Evolutionary conservation across 2,329 filamentous ascomycete species (phyloP).

Genomic region (Penicillium oxalicum): DNA sequence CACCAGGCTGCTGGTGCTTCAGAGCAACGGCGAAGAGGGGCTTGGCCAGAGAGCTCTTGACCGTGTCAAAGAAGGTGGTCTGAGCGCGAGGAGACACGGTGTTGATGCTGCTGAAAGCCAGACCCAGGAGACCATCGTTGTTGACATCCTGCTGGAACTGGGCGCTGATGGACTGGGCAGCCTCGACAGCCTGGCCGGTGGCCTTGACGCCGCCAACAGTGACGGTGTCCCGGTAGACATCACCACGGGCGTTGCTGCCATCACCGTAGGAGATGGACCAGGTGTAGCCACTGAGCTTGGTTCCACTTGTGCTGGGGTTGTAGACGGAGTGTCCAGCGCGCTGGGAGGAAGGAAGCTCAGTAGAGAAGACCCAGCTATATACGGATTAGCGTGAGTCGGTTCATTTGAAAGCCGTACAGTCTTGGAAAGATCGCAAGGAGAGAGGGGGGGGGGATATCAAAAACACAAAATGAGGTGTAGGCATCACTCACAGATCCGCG

Average conservation of each 20-base stretch:
- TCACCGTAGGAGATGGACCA: slow-evolving; percentile 9
- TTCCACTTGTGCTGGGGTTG: slow-evolving; percentile 6
- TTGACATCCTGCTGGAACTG: slow-evolving; percentile 5
- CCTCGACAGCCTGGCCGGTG: slow-evolving; percentile 6
- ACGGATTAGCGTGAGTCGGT: neutral
- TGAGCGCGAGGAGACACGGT: slow-evolving; percentile 27
- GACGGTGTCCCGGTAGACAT: slow-evolving; percentile 7
- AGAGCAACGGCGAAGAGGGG: slow-evolving; percentile 51
- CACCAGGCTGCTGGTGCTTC: slow-evolving; percentile 46
- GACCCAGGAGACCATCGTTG: slow-evolving; percentile 9
- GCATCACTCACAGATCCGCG: slow-evolving; percentile 8
- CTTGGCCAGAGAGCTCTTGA: slow-evolving; percentile 44
- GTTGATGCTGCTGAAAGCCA: slow-evolving; percentile 11
- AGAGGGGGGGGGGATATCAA: too few relatives aligned
- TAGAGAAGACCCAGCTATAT: slow-evolving; percentile 9
- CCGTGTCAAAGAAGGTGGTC: slow-evolving; percentile 55
- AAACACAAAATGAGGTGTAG: too few relatives aligned
- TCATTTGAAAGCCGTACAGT: too few relatives aligned
- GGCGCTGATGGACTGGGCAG: slow-evolving; percentile 6
- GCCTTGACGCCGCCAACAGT: slow-evolving; percentile 7
- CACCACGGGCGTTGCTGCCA: slow-evolving; percentile 8
- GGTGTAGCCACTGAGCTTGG: neutral
- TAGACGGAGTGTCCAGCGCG: slow-evolving; percentile 17
- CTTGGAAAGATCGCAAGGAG: too few relatives aligned
- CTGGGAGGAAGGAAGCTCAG: slow-evolving; percentile 4